phyloP scores from a whole-genome alignment of 805 yeast species.

The Ogataea glucozyma region DNA sequence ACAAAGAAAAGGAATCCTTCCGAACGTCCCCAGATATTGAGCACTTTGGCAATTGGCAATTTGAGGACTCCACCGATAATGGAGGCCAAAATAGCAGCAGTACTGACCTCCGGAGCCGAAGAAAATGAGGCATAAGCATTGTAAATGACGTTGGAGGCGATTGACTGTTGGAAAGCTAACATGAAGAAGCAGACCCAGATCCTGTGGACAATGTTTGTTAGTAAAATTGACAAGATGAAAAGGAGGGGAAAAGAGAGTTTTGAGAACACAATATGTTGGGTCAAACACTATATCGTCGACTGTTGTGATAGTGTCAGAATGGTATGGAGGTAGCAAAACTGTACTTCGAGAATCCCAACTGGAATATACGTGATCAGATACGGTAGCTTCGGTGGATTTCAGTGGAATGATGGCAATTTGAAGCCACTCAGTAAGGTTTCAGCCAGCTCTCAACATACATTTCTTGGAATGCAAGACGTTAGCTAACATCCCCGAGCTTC shows the following conservation, averaged over 20 bases:
- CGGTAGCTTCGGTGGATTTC: no score
- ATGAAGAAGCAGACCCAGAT: slow-evolving; percentile 39
- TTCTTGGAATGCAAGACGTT: no score
- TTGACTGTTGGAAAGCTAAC: slow-evolving; percentile 34
- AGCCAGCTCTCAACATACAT: no score
- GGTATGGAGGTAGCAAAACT: no score
- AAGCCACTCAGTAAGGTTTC: no score
- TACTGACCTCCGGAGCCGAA: slow-evolving; percentile 33
- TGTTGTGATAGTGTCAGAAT: no score
- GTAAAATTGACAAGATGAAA: slow-evolving; percentile 8
- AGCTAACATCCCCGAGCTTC: no score
- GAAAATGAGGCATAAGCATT: slow-evolving; percentile 29
- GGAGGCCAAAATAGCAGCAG: slow-evolving; percentile 33
- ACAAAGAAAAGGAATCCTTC: slow-evolving; percentile 31
- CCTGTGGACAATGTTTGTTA: slow-evolving; percentile 3
- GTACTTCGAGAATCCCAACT: no score
- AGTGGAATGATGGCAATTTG: no score
- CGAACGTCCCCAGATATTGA: slow-evolving; percentile 34
- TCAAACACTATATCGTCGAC: no score
- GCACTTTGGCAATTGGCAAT: slow-evolving; percentile 31
- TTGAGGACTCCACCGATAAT: slow-evolving; percentile 37
- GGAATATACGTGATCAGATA: no score
- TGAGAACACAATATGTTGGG: not conserved
- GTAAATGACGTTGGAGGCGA: slow-evolving; percentile 26
- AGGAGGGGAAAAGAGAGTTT: not conserved